A percentile compares a stretch with the other conserved stretches of the same genome.
These are phyloP conservation scores for Bipolaris victoriae DNA, from an alignment of 2,329 filamentous ascomycete species.

Conservation along the genomic window DNA sequence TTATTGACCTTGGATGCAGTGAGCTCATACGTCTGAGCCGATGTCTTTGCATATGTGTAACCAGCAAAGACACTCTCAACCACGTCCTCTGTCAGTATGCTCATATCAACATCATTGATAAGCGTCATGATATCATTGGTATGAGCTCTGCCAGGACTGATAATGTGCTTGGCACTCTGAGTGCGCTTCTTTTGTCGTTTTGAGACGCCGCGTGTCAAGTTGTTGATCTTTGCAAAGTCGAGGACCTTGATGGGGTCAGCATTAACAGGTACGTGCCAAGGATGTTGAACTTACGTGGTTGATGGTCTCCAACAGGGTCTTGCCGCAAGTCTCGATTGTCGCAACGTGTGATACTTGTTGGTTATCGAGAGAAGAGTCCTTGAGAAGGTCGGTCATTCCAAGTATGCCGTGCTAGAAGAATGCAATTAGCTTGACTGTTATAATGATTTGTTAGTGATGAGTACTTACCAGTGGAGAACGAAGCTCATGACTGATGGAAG, in stretches of 20 bases:
- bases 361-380: conserved; percentile 39
- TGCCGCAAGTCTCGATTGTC: conserved; percentile 49
- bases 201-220: conserved; percentile 38
- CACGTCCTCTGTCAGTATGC: conserved; percentile 45
- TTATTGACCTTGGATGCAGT: conserved; percentile 21
- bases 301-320: conserved; percentile 51
- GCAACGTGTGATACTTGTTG: conserved; percentile 52
- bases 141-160: conserved; percentile 38
- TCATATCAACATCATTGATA: conserved; percentile 46
- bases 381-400: conserved; percentile 48
- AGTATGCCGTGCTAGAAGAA: conserved; percentile 61
- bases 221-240: conserved; percentile 51
- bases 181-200: conserved; percentile 41
- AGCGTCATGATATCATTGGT: conserved; percentile 45
- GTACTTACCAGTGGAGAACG: conserved; percentile 58
- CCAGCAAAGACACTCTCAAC: conserved; percentile 48
- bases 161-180: conserved; percentile 39
- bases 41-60: conserved; percentile 42
- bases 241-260: conserved; percentile 40
- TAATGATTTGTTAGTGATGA: too few relatives aligned
- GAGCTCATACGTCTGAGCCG: conserved; percentile 35
- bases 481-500: conserved; percentile 67
- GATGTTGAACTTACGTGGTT: conserved; percentile 41
- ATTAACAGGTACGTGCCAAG: background rate
- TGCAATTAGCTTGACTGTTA: background rate